phyloP scores from a whole-genome alignment of 148 eudicot species.

The Chenopodium quinoa region DNA sequence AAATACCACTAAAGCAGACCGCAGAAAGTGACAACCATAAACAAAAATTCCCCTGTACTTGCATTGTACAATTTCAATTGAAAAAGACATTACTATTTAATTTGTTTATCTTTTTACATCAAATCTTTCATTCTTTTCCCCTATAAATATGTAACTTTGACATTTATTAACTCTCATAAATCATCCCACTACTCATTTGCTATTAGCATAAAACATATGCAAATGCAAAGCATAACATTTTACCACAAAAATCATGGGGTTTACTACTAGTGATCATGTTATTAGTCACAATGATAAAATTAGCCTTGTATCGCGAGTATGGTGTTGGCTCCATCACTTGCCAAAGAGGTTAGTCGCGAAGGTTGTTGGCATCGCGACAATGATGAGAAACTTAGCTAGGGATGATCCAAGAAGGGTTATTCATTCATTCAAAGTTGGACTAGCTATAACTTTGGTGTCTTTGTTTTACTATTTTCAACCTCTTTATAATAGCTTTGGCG shows the following conservation, averaged over 20 bases:
- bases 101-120: background rate
- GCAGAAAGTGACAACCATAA: slow-evolving; percentile 17
- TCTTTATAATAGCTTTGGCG: slow-evolving; percentile 52
- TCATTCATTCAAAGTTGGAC: slow-evolving; percentile 54
- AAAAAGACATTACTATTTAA: background rate
- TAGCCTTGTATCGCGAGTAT: background rate
- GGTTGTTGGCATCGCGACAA: background rate
- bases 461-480: slow-evolving; percentile 49
- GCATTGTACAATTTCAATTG: slow-evolving; percentile 2
- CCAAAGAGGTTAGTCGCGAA: background rate
- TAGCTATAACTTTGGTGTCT: slow-evolving; percentile 52
- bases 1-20: background rate
- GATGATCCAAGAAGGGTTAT: slow-evolving; percentile 55
- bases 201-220: background rate
- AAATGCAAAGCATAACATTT: background rate
- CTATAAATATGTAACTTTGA: slow-evolving; percentile 1
- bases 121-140: background rate
- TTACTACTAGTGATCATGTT: background rate
- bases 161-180: background rate
- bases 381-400: slow-evolving; percentile 29
- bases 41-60: background rate
- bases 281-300: background rate
- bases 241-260: background rate
- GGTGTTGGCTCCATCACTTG: background rate
- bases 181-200: background rate